Conservation (phyloP, 257 asterid species). For the Scutellaria barbata region DNA sequence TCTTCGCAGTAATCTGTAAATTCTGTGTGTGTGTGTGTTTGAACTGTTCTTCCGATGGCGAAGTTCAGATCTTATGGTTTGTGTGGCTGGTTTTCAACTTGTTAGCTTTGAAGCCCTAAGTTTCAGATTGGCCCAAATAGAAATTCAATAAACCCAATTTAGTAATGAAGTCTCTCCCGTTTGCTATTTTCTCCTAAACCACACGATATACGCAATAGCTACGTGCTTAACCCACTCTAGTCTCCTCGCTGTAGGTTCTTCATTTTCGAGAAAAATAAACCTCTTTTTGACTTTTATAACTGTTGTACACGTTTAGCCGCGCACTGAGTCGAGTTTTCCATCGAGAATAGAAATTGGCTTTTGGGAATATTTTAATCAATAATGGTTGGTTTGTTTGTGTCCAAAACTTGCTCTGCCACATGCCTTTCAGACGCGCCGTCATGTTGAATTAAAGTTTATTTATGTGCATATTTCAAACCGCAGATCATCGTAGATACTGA, state of each 20-base stretch:
- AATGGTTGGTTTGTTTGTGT: background rate
- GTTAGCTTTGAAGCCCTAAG: no score
- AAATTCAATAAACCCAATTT: constrained; percentile 5
- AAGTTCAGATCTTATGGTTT: background rate
- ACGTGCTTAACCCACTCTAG: no score
- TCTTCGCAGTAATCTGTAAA: background rate
- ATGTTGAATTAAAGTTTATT: no score
- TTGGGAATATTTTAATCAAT: background rate
- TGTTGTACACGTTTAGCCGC: no score
- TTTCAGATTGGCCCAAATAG: constrained; percentile 22
- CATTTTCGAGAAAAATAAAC: background rate
- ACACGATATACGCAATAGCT: no score
- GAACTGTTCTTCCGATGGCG: no score
- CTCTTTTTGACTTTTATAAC: background rate
- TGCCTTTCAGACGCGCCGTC: no score
- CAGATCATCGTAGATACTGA: no score
- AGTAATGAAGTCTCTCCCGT: background rate
- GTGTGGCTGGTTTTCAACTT: background rate
- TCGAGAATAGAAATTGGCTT: background rate
- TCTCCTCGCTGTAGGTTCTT: no score
- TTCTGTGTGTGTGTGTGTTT: background rate
- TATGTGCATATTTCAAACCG: no score
- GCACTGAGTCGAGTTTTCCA: no score
- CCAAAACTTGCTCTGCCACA: no score
- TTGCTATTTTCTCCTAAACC: background rate